These are phyloP conservation scores for Penicillium subrubescens DNA, from an alignment of 495 filamentous ascomycete species.

Conservation along the genomic window DNA sequence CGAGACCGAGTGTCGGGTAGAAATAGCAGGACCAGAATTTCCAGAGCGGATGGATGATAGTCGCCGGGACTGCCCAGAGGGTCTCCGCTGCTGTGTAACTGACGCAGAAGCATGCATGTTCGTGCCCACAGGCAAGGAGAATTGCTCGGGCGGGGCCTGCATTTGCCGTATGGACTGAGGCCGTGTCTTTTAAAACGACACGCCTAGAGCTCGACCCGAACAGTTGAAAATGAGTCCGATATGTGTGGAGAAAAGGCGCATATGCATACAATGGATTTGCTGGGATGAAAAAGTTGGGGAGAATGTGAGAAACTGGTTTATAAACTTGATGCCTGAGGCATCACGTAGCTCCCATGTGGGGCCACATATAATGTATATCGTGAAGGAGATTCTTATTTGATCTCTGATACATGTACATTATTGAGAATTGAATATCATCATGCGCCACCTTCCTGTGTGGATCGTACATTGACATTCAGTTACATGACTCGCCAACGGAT, in stretches of 20 bases:
- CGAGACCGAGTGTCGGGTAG: constrained; percentile 15
- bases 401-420: background rate
- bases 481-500: too few relatives aligned
- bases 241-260: background rate
- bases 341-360: background rate
- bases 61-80: constrained; percentile 36
- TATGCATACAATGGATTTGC: constrained; percentile 4
- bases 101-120: constrained; percentile 32
- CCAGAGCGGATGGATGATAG: constrained; percentile 25
- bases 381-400: background rate
- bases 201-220: background rate
- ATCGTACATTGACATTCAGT: too few relatives aligned
- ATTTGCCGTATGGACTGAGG: background rate
- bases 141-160: constrained; percentile 24
- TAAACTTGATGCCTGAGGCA: constrained; percentile 23
- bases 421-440: background rate
- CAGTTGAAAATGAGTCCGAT: background rate
- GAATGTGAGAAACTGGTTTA: constrained; percentile 17
- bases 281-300: constrained; percentile 17
- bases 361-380: background rate
- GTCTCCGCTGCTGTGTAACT: constrained; percentile 30
- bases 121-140: constrained; percentile 25
- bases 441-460: background rate
- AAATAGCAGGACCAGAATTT: constrained; percentile 15
- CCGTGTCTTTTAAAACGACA: background rate